Evolutionary conservation across 345 rosid genomes (phyloP), one percentile per base, ranked within the genome.

Genomic region (Populus tremula): DNA sequence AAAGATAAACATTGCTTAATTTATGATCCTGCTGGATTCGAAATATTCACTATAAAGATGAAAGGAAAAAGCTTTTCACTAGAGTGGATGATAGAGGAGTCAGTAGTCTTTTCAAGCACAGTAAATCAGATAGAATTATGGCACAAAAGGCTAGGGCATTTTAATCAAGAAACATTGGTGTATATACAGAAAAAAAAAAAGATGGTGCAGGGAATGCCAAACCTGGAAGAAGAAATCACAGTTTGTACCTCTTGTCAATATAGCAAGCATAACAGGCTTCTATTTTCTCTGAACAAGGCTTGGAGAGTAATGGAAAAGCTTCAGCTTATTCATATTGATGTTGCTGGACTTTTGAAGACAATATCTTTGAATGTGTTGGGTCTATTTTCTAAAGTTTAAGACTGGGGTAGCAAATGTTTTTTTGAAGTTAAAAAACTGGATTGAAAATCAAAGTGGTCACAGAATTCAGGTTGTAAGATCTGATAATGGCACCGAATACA

Each of bases 111-210:
- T 62, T 0, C 2, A 18, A 25, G 6, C 53, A 25, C 1, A 23
- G 0, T 0, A 5, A 10, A 21, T 25, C 0, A 8, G 0, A 7
- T 0, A 62, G 1, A 21, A 21, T 25, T 62, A 0, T 62, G 1
- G 31, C 66, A 62, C 5, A 62, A 62, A 1, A 62, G 66, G 29
- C 35, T 33, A 2, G 0, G 35, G 11, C 31, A 62, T 62, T 62
- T 62, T 3, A 3, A 33, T 23, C 0, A 5, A 6, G n/a, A 33
- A 62, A 5, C 0, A 0, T 9, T 21, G 1, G 29, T 9, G 8
- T 1, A 62, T 6, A 21, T 62, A 8, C 6, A 62, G 11, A 25
- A 62, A 27, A 6, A 25, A 1, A 62, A 6, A 1, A 25, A 25
- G 25, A 33, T 62, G 9, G 66, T 62, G n/a, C 2, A 62, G 1